phyloP scores from a whole-genome alignment of 2,329 filamentous ascomycete species.

The Domatiomyces catenatus region DNA sequence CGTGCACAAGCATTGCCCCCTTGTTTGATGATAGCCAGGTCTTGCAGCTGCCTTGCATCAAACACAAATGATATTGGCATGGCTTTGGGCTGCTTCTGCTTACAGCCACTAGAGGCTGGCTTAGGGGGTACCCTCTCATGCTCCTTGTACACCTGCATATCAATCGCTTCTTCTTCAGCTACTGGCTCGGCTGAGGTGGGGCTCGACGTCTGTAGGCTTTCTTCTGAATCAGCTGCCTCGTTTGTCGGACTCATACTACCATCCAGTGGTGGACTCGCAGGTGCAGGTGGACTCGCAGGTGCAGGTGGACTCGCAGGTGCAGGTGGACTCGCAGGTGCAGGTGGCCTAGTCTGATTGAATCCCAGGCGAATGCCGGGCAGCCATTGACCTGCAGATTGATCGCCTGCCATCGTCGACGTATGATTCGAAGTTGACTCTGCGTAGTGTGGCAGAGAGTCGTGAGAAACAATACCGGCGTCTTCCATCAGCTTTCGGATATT shows the following conservation, averaged over 20 bases:
- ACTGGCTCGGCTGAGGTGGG: not conserved
- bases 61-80: constrained; percentile 16
- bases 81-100: constrained; percentile 5
- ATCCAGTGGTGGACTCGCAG: not conserved
- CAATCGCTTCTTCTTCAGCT: not conserved
- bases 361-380: not conserved
- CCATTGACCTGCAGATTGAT: not conserved
- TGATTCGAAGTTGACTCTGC: not conserved
- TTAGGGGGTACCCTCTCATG: constrained; percentile 5
- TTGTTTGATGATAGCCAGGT: constrained; percentile 11
- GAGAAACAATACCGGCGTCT: not conserved
- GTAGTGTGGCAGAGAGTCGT: not conserved
- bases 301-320: too few species aligned
- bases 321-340: too few species aligned
- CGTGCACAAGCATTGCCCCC: constrained; percentile 18
- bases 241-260: not conserved
- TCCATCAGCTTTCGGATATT: not conserved
- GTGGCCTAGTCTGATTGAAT: not conserved
- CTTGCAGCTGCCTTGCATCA: constrained; percentile 15
- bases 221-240: not conserved
- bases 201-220: not conserved
- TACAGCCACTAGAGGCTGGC: constrained; percentile 1
- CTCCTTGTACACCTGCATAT: not conserved
- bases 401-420: too few species aligned
- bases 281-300: too few species aligned